Evolutionary conservation across 1,284 basidiomycete species (phyloP).

Genomic region (Ceratobasidium papillatum): DNA sequence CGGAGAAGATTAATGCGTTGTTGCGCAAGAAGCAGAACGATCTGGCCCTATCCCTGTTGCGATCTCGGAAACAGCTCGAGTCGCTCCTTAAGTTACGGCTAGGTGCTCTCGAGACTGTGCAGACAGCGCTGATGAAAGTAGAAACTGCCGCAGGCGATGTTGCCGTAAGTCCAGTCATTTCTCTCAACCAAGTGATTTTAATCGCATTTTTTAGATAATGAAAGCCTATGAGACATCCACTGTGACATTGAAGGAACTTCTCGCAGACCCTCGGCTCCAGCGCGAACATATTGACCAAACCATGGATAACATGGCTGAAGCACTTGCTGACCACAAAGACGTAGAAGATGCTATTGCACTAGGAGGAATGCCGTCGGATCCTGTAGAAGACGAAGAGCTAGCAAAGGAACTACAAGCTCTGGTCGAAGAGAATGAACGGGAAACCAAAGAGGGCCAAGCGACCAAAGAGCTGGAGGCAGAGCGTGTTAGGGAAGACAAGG

Average conservation of each 20-base stretch:
- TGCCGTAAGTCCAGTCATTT: constrained; percentile 62
- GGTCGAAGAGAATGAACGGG: constrained; percentile 52
- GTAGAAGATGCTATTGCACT: constrained; percentile 80
- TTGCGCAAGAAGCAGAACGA: constrained; percentile 75
- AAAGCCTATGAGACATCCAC: constrained; percentile 84
- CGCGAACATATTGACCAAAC: constrained; percentile 82
- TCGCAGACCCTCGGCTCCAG: constrained; percentile 81
- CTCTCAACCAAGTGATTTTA: constrained; percentile 25
- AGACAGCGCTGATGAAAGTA: constrained; percentile 79
- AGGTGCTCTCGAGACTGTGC: constrained; percentile 75
- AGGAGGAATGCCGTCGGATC: constrained; percentile 56
- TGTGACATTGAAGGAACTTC: constrained; percentile 74
- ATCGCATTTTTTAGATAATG: constrained; percentile 69
- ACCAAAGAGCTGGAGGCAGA: constrained; percentile 54
- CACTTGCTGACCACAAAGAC: constrained; percentile 81
- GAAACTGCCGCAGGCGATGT: constrained; percentile 89
- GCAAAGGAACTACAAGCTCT: constrained; percentile 54
- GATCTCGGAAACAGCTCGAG: constrained; percentile 81
- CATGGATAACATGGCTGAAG: constrained; percentile 85
- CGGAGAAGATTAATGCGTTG: constrained; percentile 69
- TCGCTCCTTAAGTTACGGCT: constrained; percentile 80
- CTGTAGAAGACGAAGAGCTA: constrained; percentile 65
- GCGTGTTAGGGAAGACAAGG: constrained; percentile 31
- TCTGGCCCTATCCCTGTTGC: constrained; percentile 77
- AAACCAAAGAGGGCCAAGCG: constrained; percentile 55